Conservation (phyloP, 164 flowering plant genomes). For the Chimonanthus salicifolius region DNA sequence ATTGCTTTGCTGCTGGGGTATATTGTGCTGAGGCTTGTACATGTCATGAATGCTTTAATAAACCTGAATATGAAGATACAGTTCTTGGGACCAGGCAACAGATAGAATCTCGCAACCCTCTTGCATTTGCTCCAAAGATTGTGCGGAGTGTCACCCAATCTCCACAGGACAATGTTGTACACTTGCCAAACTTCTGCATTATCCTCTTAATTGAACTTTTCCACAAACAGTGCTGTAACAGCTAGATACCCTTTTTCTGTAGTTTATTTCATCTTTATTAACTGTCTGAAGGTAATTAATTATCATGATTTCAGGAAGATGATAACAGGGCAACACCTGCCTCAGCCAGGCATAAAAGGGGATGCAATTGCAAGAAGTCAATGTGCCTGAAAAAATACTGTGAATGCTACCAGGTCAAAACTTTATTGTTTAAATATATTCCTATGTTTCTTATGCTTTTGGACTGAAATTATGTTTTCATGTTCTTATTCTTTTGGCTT, state of each 20-base stretch:
- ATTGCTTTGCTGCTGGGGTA: slow-evolving; percentile 80
- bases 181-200: background rate
- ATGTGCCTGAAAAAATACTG: slow-evolving; percentile 80
- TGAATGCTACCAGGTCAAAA: slow-evolving; percentile 75
- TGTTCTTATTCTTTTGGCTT: too few species aligned
- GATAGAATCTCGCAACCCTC: slow-evolving; percentile 71
- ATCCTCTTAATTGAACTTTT: too few species aligned
- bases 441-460: too few species aligned
- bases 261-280: background rate
- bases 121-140: slow-evolving; percentile 83
- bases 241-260: too few species aligned
- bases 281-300: background rate
- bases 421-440: background rate
- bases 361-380: slow-evolving; percentile 91
- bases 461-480: too few species aligned
- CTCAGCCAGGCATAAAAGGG: slow-evolving; percentile 74
- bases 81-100: slow-evolving; percentile 53
- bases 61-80: slow-evolving; percentile 56
- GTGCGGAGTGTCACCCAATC: slow-evolving; percentile 21
- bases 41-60: slow-evolving; percentile 73
- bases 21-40: slow-evolving; percentile 72
- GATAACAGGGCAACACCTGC: slow-evolving; percentile 38
- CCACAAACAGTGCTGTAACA: too few species aligned
- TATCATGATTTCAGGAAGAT: slow-evolving; percentile 36
- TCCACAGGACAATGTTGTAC: slow-evolving; percentile 33